A percentile compares a stretch with the other conserved stretches of the same genome.
phyloP scores from a whole-genome alignment of 345 rosid species.

The Aurinia saxatilis region DNA sequence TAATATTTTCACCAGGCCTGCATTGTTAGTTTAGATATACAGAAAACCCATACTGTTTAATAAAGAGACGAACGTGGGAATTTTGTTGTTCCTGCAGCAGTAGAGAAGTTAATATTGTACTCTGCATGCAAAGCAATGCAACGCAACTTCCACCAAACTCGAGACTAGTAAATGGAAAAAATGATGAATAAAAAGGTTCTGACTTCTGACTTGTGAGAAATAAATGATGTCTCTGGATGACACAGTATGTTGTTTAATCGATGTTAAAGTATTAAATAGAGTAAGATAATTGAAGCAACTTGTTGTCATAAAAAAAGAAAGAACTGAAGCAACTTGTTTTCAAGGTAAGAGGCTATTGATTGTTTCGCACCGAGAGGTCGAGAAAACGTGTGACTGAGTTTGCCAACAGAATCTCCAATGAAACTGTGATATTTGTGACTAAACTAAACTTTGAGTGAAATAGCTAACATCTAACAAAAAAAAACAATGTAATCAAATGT shows the following conservation, averaged over 20 bases:
- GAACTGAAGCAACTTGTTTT: conserved; percentile 1
- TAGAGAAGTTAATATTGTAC: conserved; percentile 5
- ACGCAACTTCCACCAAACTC: conserved; percentile 22
- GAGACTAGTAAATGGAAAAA: neutral
- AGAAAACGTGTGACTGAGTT: neutral
- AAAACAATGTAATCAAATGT: too few relatives aligned
- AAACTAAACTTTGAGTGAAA: too few relatives aligned
- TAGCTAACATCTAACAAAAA: too few relatives aligned
- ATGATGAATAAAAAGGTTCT: neutral
- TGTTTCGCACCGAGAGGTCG: neutral
- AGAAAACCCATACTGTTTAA: conserved; percentile 5
- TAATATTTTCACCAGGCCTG: neutral
- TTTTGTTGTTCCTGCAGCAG: neutral
- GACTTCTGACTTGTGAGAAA: neutral
- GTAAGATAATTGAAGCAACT: neutral
- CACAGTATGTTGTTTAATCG: neutral
- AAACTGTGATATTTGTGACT: neutral
- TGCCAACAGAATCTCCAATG: neutral
- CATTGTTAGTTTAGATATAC: conserved; percentile 1
- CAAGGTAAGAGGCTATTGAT: neutral
- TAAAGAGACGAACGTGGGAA: conserved; percentile 6
- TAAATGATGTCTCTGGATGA: neutral
- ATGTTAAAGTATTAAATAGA: neutral
- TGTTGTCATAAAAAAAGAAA: neutral
- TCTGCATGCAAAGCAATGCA: neutral